A percentile compares a stretch with the other conserved stretches of the same genome.
phyloP scores from a whole-genome alignment of 306 rosid species.

The Cucumis sativus region Cucumber_9930_V3 NC_026657.2:32132001-32132500 shows the following conservation, averaged over 20 bases:
- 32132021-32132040: conserved; percentile 62
- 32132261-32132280: too few species aligned
- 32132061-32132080: conserved; percentile 71
- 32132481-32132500: too few species aligned
- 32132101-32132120: conserved; percentile 94
- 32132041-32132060: conserved; percentile 75
- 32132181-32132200: conserved; percentile 26
- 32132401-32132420: too few species aligned
- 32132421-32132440: too few species aligned
- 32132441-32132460: too few species aligned
- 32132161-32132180: conserved; percentile 75
- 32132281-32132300: too few species aligned
- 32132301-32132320: too few species aligned
- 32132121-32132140: conserved; percentile 73
- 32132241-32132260: background rate
- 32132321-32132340: too few species aligned
- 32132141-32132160: conserved; percentile 83
- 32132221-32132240: conserved; percentile 96
- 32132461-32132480: too few species aligned
- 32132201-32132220: conserved; percentile 42
- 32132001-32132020: conserved; percentile 86
- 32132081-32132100: conserved; percentile 48
- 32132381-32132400: too few species aligned
- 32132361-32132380: too few species aligned
- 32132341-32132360: too few species aligned